Conservation (phyloP, 2,329 filamentous ascomycete species). For the Pleurostoma richardsiae region DNA sequence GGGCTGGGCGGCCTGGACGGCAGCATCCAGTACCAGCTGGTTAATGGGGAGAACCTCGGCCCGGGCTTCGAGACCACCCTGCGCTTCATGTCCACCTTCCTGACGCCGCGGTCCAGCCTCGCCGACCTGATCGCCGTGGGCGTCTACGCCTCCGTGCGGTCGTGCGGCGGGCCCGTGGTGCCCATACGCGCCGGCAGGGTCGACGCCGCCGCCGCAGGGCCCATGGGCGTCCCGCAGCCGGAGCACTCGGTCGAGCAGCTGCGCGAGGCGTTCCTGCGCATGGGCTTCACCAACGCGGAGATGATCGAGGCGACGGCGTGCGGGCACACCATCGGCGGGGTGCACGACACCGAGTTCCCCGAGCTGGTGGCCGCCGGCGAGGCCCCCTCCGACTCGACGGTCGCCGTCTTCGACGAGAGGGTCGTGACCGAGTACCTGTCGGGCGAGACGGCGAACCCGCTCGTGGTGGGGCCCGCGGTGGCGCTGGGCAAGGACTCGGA, state of each 20-base stretch:
- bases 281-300: conserved; percentile 46
- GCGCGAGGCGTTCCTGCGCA: conserved; percentile 44
- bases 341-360: conserved; percentile 45
- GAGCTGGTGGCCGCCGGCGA: conserved; percentile 40
- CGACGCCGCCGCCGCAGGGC: conserved; percentile 42
- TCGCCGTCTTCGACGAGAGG: conserved; percentile 44
- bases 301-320: conserved; percentile 55
- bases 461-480: conserved; percentile 44
- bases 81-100: conserved; percentile 42
- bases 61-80: conserved; percentile 46
- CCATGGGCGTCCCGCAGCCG: conserved; percentile 46
- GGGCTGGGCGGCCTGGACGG: conserved; percentile 48
- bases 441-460: conserved; percentile 44
- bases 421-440: conserved; percentile 48
- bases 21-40: conserved; percentile 51
- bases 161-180: conserved; percentile 49
- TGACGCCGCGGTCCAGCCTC: conserved; percentile 42
- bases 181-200: conserved; percentile 44
- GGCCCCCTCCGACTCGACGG: conserved; percentile 37
- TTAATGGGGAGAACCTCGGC: conserved; percentile 46
- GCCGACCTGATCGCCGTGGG: conserved; percentile 51
- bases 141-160: conserved; percentile 50
- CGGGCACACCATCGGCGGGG: conserved; percentile 53
- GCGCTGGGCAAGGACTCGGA: conserved; percentile 42
- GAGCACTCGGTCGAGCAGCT: conserved; percentile 46